Conservation (phyloP, 2,329 filamentous ascomycete species). For the Alternaria consortialis region DNA sequence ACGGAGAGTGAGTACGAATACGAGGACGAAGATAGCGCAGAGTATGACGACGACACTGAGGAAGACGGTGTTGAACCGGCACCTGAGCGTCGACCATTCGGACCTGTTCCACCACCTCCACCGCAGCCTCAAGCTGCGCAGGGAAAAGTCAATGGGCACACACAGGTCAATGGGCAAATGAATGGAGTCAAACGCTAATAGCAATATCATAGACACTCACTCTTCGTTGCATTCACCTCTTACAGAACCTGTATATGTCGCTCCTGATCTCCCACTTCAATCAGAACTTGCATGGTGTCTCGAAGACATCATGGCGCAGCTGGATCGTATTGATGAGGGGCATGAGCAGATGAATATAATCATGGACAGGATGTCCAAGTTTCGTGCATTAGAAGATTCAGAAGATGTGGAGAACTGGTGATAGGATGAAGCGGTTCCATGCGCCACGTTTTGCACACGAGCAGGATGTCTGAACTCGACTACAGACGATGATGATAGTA, state of each 20-base stretch:
- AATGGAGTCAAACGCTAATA: constrained; percentile 52
- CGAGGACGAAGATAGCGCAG: constrained; percentile 58
- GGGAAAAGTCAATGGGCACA: constrained; percentile 49
- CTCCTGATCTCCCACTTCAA: not conserved
- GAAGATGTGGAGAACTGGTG: not conserved
- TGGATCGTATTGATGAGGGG: not conserved
- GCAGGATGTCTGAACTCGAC: not conserved
- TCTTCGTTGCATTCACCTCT: constrained; percentile 2
- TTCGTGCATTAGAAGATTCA: not conserved
- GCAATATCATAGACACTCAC: constrained; percentile 22
- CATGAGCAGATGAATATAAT: not conserved
- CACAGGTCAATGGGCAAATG: constrained; percentile 50
- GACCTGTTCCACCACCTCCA: constrained; percentile 50
- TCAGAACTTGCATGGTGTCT: not conserved
- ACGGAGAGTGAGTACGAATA: constrained; percentile 55
- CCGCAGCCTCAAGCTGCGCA: constrained; percentile 44
- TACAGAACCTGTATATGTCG: constrained; percentile 5
- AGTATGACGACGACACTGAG: constrained; percentile 65
- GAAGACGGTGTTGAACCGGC: constrained; percentile 59
- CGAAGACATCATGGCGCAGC: not conserved
- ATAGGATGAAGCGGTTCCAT: not conserved
- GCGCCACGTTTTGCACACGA: not conserved
- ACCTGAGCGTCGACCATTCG: constrained; percentile 46
- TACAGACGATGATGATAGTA: not conserved
- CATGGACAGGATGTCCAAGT: not conserved